A percentile compares a stretch with the other conserved stretches of the same genome.
Evolutionary conservation across 148 eudicot genomes (phyloP).

Genomic region (Fallopia convolvulus): DNA sequence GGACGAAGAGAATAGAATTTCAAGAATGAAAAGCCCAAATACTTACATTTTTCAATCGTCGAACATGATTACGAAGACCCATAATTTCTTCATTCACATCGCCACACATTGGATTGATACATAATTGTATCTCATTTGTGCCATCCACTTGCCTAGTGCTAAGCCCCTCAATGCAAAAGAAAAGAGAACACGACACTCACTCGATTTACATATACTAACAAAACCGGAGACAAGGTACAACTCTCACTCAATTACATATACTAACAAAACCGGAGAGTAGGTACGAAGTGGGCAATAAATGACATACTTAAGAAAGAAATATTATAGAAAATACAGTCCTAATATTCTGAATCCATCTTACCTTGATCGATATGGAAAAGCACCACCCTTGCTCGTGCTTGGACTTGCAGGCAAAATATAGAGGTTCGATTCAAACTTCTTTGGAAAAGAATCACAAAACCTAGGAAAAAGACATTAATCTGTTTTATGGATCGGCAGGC

Average conservation of each 20-base stretch:
- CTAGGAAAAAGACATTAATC: not conserved
- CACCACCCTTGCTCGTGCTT: not conserved
- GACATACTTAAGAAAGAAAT: not conserved
- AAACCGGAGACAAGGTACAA: no score
- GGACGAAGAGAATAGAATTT: not conserved
- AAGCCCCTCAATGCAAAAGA: slow-evolving; percentile 60
- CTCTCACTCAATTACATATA: not conserved
- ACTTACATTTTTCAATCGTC: slow-evolving; percentile 55
- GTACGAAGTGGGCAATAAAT: not conserved
- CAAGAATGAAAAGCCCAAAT: not conserved
- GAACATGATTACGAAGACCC: slow-evolving; percentile 79
- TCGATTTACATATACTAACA: no score
- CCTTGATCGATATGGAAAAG: not conserved
- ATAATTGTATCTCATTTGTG: slow-evolving; percentile 69
- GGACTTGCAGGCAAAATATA: not conserved
- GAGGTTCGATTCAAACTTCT: not conserved
- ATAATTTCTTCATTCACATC: slow-evolving; percentile 72
- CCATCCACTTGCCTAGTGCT: slow-evolving; percentile 56
- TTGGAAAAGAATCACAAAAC: not conserved
- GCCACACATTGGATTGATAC: slow-evolving; percentile 79
- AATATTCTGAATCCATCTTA: not conserved
- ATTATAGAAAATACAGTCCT: not conserved
- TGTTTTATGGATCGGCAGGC: not conserved
- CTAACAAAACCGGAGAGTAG: not conserved
- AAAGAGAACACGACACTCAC: not conserved